phyloP scores from a whole-genome alignment of 129 eudicot species.

The Centrapalus pauciflorus region DNA sequence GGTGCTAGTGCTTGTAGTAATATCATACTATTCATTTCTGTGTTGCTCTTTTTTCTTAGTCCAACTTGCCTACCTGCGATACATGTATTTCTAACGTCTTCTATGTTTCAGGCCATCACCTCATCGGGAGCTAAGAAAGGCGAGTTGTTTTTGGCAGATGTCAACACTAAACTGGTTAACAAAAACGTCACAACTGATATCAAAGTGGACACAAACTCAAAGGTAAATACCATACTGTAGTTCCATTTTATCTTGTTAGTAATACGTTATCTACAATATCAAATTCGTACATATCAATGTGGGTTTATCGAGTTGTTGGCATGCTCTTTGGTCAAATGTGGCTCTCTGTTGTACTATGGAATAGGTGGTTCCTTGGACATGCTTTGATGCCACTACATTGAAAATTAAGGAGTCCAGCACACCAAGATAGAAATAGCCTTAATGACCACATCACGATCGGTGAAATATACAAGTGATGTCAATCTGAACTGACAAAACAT shows the following conservation, averaged over 20 bases:
- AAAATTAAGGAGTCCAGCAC: too few species aligned
- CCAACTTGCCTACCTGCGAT: background rate
- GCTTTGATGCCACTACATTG: too few species aligned
- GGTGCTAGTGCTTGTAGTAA: background rate
- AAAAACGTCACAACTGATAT: conserved; percentile 85
- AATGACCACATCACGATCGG: too few species aligned
- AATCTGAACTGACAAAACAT: too few species aligned
- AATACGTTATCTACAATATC: too few species aligned
- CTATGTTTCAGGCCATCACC: conserved; percentile 65
- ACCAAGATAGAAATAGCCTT: too few species aligned
- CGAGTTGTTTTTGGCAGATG: conserved; percentile 63
- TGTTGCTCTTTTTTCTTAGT: background rate
- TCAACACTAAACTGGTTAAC: conserved; percentile 65
- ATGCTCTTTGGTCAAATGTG: too few species aligned
- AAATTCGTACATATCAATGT: too few species aligned
- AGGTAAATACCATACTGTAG: conserved; percentile 31
- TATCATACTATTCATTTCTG: background rate
- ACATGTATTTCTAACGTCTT: background rate
- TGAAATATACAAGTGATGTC: too few species aligned
- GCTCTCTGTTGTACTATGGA: too few species aligned
- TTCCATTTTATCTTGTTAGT: background rate
- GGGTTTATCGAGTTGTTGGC: too few species aligned
- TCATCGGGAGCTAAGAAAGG: conserved; percentile 76
- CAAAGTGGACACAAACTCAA: conserved; percentile 86
- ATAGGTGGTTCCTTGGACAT: too few species aligned